Evolutionary conservation across 345 rosid species (phyloP), one percentile per base, ranked within the genome.

Genomic region (Linum tenue): DNA sequence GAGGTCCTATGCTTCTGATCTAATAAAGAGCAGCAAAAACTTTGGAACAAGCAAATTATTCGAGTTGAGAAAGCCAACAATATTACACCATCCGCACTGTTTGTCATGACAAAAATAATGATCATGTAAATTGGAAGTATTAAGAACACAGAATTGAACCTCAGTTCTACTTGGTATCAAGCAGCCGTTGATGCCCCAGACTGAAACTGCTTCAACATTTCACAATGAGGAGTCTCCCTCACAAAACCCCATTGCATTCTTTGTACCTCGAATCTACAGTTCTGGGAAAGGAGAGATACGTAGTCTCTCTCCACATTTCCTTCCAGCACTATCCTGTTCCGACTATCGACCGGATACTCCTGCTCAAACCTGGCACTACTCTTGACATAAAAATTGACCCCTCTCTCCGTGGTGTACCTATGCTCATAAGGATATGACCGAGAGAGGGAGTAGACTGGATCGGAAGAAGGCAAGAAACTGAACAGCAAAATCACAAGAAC

Each of bases 231-330:
- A 11, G 87, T 90, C 81, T 90, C 97, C 11, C 80, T 79, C 31
- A 92, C 67, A 65, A 88, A 88, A 1, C 97, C 98, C 98, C 96
- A 90, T 69, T 85, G 97, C 69, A 81, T 72, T 71, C 97, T 78
- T 81, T 86, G 96, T 79, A 88, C 16, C 80, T 94, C 99, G 48
- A 68, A 70, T 79, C 97, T 74, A 76, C 99, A 94, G 69, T 90
- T 85, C 78, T 94, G 96, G 0, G 86, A 38, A 62, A 94, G 85
- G 64, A 74, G 53, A 31, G 85, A 77, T 11, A 81, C 82, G 67
- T 94, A 94, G 75, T 94, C 97, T 70, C 76, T 88, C 42, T 94
- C 97, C 48, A 94, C 86, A 36, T 75, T 77, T 38, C 55, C 77
- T 69, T 94, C 99, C 3, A 94, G 38, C 7, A 53, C 71, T 10